These are phyloP conservation scores for Glaciozyma martinii DNA, from an alignment of 768 basidiomycete genomes.

Conservation along the genomic window DNA sequence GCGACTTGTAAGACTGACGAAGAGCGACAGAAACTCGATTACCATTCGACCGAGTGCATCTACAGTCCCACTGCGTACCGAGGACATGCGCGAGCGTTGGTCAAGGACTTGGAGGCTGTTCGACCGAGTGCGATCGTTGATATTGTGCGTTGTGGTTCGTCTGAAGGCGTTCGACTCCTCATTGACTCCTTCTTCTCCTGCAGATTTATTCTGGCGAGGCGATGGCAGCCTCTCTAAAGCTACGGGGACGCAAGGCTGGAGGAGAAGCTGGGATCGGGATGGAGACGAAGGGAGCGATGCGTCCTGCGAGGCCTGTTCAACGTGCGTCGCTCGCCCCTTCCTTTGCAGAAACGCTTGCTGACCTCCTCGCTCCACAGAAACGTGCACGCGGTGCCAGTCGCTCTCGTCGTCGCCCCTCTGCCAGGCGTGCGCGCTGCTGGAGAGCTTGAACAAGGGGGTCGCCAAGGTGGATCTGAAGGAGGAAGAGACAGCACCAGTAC, in stretches of 20 bases:
- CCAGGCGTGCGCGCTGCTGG: constrained; percentile 45
- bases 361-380: constrained; percentile 49
- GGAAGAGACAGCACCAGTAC: not conserved
- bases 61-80: constrained; percentile 98
- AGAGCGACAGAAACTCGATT: constrained; percentile 68
- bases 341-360: not conserved
- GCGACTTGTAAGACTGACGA: not conserved
- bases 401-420: constrained; percentile 96
- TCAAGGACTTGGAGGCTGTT: constrained; percentile 90
- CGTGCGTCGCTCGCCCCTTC: constrained; percentile 6
- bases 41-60: constrained; percentile 98
- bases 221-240: constrained; percentile 29
- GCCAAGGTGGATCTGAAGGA: constrained; percentile 25
- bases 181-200: not conserved
- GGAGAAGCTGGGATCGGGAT: constrained; percentile 17
- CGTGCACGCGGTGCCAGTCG: constrained; percentile 83
- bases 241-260: constrained; percentile 22
- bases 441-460: constrained; percentile 33
- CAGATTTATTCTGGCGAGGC: constrained; percentile 36
- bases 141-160: constrained; percentile 60
- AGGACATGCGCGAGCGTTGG: constrained; percentile 84
- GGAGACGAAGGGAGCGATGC: not conserved
- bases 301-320: constrained; percentile 14
- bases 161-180: constrained; percentile 32
- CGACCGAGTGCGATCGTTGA: constrained; percentile 94